Conservation (phyloP, 2,329 filamentous ascomycete genomes). For the Colletotrichum coccodes region DNA sequence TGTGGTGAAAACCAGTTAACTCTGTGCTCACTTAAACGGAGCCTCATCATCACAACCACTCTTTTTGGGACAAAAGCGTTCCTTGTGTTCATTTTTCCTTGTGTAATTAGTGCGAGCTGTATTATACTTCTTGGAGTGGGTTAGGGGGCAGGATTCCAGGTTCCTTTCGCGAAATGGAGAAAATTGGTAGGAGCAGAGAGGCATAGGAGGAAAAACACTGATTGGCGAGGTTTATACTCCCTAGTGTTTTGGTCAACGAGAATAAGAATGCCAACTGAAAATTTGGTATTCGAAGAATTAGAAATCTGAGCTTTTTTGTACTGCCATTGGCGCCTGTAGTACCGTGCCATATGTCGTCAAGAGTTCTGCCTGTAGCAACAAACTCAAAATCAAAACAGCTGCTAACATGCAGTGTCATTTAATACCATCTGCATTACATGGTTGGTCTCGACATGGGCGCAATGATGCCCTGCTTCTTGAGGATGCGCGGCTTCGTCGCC, state of each 20-base stretch:
- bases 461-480: slow-evolving; percentile 93
- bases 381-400: not conserved
- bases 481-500: slow-evolving; percentile 85
- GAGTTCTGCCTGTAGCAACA: not conserved
- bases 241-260: slow-evolving; percentile 4
- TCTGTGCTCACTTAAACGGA: not conserved
- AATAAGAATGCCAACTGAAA: not conserved
- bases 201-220: slow-evolving; percentile 7
- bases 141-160: not conserved
- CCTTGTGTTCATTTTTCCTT: slow-evolving; percentile 29
- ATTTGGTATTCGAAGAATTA: not conserved
- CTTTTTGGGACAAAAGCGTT: not conserved
- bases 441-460: slow-evolving; percentile 85
- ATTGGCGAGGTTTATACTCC: not conserved
- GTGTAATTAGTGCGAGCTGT: slow-evolving; percentile 22
- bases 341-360: not conserved
- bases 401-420: not conserved
- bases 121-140: slow-evolving; percentile 18
- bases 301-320: not conserved
- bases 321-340: not conserved
- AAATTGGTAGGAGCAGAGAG: slow-evolving; percentile 16
- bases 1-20: not conserved
- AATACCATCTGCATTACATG: slow-evolving; percentile 38
- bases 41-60: not conserved
- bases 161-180: slow-evolving; percentile 11